These are phyloP conservation scores for Sporisorium sorghi DNA, from an alignment of 1,284 basidiomycete genomes.

Conservation along the genomic window DNA sequence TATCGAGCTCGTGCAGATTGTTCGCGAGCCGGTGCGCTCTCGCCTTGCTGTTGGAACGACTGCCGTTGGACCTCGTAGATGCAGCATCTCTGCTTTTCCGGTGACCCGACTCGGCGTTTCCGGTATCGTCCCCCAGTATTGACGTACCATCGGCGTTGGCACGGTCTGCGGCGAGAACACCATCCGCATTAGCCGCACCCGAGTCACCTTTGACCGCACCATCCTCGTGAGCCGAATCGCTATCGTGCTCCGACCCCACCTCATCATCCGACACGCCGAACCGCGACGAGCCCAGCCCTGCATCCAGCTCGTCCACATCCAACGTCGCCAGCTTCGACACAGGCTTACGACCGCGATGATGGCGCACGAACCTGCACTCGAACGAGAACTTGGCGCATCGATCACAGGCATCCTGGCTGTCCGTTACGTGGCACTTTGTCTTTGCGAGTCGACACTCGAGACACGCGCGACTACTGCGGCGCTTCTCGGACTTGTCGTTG, in stretches of 20 bases:
- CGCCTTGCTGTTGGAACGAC: conserved; percentile 36
- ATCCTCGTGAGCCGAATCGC: conserved; percentile 26
- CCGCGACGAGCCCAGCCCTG: conserved; percentile 6
- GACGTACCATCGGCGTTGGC: neutral
- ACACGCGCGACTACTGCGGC: conserved; percentile 44
- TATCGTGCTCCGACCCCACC: conserved; percentile 28
- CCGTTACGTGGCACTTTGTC: conserved; percentile 45
- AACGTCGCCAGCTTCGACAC: conserved; percentile 45
- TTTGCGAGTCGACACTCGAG: conserved; percentile 49
- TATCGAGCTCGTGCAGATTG: conserved; percentile 42
- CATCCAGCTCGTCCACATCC: conserved; percentile 31
- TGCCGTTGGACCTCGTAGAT: conserved; percentile 2
- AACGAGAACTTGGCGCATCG: conserved; percentile 47
- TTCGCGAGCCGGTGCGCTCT: conserved; percentile 22
- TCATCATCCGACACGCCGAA: conserved; percentile 28
- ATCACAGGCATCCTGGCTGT: conserved; percentile 38
- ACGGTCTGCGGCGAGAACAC: neutral
- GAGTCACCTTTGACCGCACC: conserved; percentile 1
- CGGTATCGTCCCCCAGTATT: conserved; percentile 7
- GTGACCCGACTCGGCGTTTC: conserved; percentile 1
- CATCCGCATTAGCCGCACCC: conserved; percentile 7
- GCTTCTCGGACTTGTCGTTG: conserved; percentile 41
- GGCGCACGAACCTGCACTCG: conserved; percentile 45
- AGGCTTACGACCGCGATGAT: conserved; percentile 45
- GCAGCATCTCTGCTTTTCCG: conserved; percentile 22